Base-by-base conservation (phyloP, 73 alveolate species). In the Tetrahymena borealis region DNA sequence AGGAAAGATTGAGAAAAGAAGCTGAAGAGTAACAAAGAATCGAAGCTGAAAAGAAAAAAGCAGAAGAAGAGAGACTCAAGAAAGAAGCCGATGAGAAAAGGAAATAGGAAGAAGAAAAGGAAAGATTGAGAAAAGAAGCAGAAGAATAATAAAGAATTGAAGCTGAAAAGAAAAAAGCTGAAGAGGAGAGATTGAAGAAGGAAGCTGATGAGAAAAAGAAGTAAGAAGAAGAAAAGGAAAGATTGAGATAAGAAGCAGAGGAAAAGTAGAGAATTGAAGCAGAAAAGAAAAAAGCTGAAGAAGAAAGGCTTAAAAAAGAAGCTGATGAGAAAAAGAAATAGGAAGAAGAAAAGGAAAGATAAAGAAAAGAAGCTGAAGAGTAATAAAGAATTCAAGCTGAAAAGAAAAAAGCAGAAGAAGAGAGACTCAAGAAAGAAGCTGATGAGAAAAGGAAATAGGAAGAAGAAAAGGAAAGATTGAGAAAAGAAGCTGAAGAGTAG, bases 11-110 rank as follows among this genome's bases (percentile, higher is more conserved):
- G 32, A 91, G 79, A 32, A 90, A 79, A 39, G 91, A 79, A 11
- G 94, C 92, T 39, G 92, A 39, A 94, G 91, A 78, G 18, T 91
- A 91, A 91, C 39, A 39, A n/a, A 91, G 92, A n/a, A 79, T 42
- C 15, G 33, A 60, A 7, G 91, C 43, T 37, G 39, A 90, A 90
- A 33, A 94, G 20, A 20, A 24, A 38, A 60, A 38, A 78, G 3
- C 40, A 91, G 79, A 78, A n/a, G 78, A 41, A 41, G 7, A 11
- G 32, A 41, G 78, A 60, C 5, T 24, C n/a, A 60, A 60, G 85
- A 16, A 60, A 60, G 6, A 2, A 33, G 40, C 39, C 36, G 90
- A 91, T n/a, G 40, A 33, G 39, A 12, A 18, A 36, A 90, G 33
- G 91, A 7, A 1, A 38, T 13, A 77, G 28, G n/a, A 93, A 91